A percentile compares a stretch with the other conserved stretches of the same genome.
Evolutionary conservation across 768 basidiomycete genomes (phyloP).

Genomic region (Tulasnella sp.): DNA sequence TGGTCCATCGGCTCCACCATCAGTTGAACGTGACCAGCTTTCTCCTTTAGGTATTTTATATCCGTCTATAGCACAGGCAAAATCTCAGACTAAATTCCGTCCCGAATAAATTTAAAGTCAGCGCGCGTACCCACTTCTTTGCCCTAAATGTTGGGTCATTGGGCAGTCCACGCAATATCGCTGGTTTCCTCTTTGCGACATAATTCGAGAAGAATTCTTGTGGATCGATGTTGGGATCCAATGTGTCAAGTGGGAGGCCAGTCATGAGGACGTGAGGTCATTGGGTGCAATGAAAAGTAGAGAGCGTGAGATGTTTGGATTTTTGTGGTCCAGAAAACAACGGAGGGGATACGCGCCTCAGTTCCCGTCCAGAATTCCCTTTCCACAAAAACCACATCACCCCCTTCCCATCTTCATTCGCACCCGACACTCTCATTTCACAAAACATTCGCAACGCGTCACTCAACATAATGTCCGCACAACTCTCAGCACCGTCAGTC

Average conservation of each 20-base stretch:
- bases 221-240: neutral
- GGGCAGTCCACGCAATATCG: neutral
- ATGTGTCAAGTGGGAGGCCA: neutral
- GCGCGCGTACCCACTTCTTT: conserved; percentile 9
- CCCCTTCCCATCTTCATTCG: neutral
- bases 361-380: neutral
- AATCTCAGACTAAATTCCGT: no score
- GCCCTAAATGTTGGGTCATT: neutral
- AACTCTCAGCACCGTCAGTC: neutral
- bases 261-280: neutral
- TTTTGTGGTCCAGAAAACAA: conserved; percentile 14
- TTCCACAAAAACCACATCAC: neutral
- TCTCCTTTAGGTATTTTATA: neutral
- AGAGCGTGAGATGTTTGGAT: neutral
- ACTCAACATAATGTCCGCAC: neutral
- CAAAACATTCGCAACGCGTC: neutral
- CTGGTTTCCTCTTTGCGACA: neutral
- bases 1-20: conserved; percentile 4
- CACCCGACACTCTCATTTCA: neutral
- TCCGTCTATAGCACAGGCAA: neutral
- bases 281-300: neutral
- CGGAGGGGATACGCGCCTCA: conserved; percentile 3
- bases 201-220: neutral
- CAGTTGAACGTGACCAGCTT: neutral
- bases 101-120: neutral